Percentiles rank a stretch among this genome's conserved stretches.
Conservation (phyloP, 495 filamentous ascomycete species). For the Penicillium flavigenum region DNA sequence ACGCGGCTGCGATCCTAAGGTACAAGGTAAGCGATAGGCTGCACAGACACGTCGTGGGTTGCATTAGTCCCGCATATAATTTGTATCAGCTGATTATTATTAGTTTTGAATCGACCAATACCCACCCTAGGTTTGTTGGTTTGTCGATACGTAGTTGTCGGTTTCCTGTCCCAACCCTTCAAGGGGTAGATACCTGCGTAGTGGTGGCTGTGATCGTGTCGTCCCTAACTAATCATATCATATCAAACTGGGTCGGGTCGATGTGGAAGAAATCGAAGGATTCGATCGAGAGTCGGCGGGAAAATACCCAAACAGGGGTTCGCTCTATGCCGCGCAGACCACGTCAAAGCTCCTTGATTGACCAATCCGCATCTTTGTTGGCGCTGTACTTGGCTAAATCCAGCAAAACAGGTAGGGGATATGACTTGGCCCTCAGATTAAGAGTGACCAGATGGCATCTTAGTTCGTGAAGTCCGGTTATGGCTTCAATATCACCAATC, state of each 20-base stretch:
- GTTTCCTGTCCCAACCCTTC: not conserved
- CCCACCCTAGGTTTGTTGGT: not conserved
- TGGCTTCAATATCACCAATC: no score
- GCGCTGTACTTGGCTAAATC: not conserved
- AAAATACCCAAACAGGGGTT: not conserved
- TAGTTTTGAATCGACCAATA: not conserved
- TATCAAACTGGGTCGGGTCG: no score
- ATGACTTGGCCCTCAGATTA: no score
- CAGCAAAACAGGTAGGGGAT: no score
- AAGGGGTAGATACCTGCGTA: not conserved
- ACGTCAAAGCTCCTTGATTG: not conserved
- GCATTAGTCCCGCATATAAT: constrained; percentile 39
- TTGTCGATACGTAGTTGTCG: not conserved
- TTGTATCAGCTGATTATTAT: constrained; percentile 38
- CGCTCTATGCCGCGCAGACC: not conserved
- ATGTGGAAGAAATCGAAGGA: not conserved
- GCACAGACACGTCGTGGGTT: constrained; percentile 17
- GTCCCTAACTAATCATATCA: no score
- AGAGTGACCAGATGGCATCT: no score
- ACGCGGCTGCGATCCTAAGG: constrained; percentile 11
- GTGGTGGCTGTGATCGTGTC: no score
- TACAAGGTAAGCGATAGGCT: constrained; percentile 14
- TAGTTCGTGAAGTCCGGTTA: no score
- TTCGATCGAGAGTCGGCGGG: not conserved
- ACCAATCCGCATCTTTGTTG: not conserved